Evolutionary conservation across 495 filamentous ascomycete species (phyloP), one percentile per base, ranked within the genome.

Genomic region (Astrothelium subdiscretum): DNA sequence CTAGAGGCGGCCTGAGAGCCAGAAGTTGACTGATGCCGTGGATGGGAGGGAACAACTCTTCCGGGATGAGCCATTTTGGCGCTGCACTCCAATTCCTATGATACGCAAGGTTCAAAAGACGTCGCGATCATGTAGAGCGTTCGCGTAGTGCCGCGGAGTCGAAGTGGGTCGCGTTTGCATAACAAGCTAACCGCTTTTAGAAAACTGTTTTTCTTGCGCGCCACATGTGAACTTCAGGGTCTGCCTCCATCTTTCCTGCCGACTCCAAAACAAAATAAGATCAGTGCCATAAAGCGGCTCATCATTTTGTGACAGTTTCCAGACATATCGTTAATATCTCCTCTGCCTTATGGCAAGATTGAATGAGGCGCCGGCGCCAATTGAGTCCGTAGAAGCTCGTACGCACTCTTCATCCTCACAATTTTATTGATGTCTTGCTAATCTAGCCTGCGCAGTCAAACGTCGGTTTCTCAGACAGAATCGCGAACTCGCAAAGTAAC

Each of bases 381-480:
- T 78, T 60, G 92, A 96, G 73, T 87, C 81, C 40, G 75, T 95
- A 65, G 92, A 96, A 64, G 84, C 83, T 65, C 78, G 92, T 96
- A 80, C 75, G 91, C 84, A 40, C 24, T 24, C 31, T 20, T 11
- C 22, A 27, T 3, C 44, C 29, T 13, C 40, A 31, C 10, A 24
- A 6, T 27, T 57, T 63, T 40, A 48, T 64, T 38, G 59, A 59
- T 42, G 20, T 20, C 26, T n/a, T 29, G 54, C 54, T 31, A 58
- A 31, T 26, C 18, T 31, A 57, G 10, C 18, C 64, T 69, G 61
- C 65, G 65, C 67, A 95, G 91, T 96, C 40, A 92, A 90, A 70
- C 79, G 89, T 66, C 84, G 88, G 70, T 95, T 94, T 70, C 77
- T 96, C 57, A 84, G 92, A 43, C 94, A 98, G 72, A 98, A 98